Evolutionary conservation across 106 monocot genomes (phyloP), one percentile per base, ranked within the genome.

Genomic region (Dendrobium nobile): DNA sequence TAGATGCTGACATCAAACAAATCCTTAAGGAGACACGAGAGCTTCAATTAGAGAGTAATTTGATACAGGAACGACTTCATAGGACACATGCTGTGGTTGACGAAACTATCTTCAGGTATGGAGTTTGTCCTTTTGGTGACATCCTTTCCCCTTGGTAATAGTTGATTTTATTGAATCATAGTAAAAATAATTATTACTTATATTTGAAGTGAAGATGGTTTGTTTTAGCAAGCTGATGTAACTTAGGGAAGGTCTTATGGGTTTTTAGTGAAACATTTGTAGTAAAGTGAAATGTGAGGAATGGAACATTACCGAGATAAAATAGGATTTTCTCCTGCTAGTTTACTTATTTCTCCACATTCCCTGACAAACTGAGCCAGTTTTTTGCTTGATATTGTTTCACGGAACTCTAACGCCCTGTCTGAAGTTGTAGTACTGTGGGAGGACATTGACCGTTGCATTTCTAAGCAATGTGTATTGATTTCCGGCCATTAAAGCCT

Each of bases 1-100:
- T 83, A 78, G 88, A 88, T 78, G 73, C 83, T 26, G 88, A 88
- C 15, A 80, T 88, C 48, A 67, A 83, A 17, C 76, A 78, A 54
- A 85, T 88, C 20, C n/a, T 87, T 28, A 75, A 67, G 81, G 87
- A 87, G 70, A 87, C 84, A 45, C 79, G 88, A 20, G 79, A 85
- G 28, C 75, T 88, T 82, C 84, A 88, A 47, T 42, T 85, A 73
- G 88, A 85, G 72, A 85, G 84, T 80, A 88, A 88, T 78, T 77
- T 82, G 45, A 82, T 88, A n/a, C 82, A 78, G 18, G 88, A 88
- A 55, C 84, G 85, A 13, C 85, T 88, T 47, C 77, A 82, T 76
- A 84, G 88, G 78, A 85, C 82, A 27, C 82, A 85, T 85, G 75
- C 82, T 27, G 85, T 88, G 58, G 84, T 88, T 84, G 82, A 85